These are phyloP conservation scores for Termitomyces titanicus DNA, from an alignment of 768 basidiomycete genomes.

Conservation along the genomic window DNA sequence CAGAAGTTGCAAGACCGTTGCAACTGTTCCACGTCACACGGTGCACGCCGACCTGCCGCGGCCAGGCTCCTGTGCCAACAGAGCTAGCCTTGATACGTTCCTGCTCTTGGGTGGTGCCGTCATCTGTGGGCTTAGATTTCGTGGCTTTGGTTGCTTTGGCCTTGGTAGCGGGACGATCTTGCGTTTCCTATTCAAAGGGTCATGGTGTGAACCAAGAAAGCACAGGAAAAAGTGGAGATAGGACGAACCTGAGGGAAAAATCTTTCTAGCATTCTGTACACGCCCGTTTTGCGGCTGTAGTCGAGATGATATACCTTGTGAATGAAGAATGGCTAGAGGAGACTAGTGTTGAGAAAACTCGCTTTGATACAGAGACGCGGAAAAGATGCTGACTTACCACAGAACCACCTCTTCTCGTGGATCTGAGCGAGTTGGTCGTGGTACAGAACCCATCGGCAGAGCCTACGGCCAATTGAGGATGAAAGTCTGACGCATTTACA, in stretches of 20 bases:
- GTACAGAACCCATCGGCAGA: conserved; percentile 80
- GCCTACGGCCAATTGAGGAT: conserved; percentile 80
- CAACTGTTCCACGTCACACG: conserved; percentile 80
- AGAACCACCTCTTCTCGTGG: conserved; percentile 65
- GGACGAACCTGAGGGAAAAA: conserved; percentile 66
- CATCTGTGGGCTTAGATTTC: conserved; percentile 29
- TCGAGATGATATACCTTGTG: conserved; percentile 87
- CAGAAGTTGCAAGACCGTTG: conserved; percentile 58
- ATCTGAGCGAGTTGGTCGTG: conserved; percentile 68
- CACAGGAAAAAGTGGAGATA: not conserved
- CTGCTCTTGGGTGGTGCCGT: conserved; percentile 26
- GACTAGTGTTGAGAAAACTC: not conserved
- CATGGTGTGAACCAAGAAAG: not conserved
- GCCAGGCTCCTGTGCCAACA: conserved; percentile 68
- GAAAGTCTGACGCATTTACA: conserved; percentile 75
- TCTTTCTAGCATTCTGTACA: conserved; percentile 86
- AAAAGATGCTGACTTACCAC: conserved; percentile 46
- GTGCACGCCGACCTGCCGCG: conserved; percentile 72
- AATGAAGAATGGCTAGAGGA: conserved; percentile 63
- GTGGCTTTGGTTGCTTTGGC: conserved; percentile 45
- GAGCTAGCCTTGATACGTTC: conserved; percentile 22
- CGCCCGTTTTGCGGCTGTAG: conserved; percentile 69
- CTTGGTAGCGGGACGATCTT: conserved; percentile 31
- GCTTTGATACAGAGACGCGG: not conserved
- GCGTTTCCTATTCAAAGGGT: conserved; percentile 18